Evolutionary conservation across 345 rosid genomes (phyloP), one percentile per base, ranked within the genome.

Genomic region (Rhodamnia rubescens): DNA sequence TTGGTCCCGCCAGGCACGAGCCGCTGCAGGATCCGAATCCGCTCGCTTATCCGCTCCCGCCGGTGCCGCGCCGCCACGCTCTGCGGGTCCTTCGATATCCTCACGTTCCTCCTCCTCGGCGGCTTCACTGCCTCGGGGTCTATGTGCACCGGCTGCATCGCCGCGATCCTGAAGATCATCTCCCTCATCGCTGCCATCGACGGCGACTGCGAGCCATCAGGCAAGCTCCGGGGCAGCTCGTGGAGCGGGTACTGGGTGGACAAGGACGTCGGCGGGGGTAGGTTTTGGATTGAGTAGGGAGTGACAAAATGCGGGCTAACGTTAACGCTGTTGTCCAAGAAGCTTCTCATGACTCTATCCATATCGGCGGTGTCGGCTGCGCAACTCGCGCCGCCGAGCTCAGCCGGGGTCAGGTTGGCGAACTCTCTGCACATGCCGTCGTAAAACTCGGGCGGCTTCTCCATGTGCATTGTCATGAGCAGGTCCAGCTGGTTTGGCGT

Each of bases 1-100:
- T 92, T 94, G 53, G 96, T 94, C 74, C 96, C 96, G 4, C 96
- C 95, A 0, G 96, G 96, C 51, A 94, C 97, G 1, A 94, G 92
- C 86, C 94, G 89, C 88, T 94, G 95, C 18, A 94, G 91, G 57
- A 93, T 92, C 87, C 95, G 88, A 15, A 94, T 93, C 64, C 90
- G 89, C 89, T 94, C 94, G 53, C 97, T 94, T 84, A 94, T 94
- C 90, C 93, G 89, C 87, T 93, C 97, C 83, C 97, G 84, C 56
- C 97, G 86, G 29, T 91, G 95, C 44, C 97, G 89, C 5, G 95
- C 95, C 5, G 95, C 97, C 57, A 94, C 92, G 49, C 97, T 94
- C 81, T 93, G 94, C 5, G 97, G 97, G 83, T 94, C 97, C 85
- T 93, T 93, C 0, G 97, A 94, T 69, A 94, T 91, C 92, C 89